Evolutionary conservation across 352 stramenopile genomes (phyloP).

Genomic region (Hyaloperonospora brassicae): DNA sequence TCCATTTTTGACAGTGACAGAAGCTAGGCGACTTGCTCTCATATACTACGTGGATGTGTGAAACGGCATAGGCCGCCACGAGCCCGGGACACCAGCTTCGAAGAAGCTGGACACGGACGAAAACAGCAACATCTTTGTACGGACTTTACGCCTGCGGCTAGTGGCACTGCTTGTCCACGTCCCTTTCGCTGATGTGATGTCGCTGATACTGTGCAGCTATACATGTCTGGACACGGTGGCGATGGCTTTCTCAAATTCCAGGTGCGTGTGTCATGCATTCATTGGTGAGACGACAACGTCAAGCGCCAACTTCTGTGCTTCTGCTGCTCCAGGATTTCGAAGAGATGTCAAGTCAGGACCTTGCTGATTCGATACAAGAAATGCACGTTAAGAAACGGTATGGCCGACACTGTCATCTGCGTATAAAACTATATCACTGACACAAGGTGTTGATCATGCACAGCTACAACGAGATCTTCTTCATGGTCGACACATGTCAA

Average conservation of each 20-base stretch:
- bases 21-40: not conserved
- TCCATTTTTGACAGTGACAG: not conserved
- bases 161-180: slow-evolving; percentile 32
- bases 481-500: slow-evolving; percentile 97
- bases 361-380: slow-evolving; percentile 88
- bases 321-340: slow-evolving; percentile 79
- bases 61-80: slow-evolving; percentile 57
- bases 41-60: not conserved
- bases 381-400: slow-evolving; percentile 90
- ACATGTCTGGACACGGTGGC: slow-evolving; percentile 93
- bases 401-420: slow-evolving; percentile 1
- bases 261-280: slow-evolving; percentile 22
- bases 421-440: not conserved
- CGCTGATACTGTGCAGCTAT: slow-evolving; percentile 42
- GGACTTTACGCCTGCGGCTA: not conserved
- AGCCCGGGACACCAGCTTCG: slow-evolving; percentile 80
- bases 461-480: slow-evolving; percentile 93
- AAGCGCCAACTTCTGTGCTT: slow-evolving; percentile 3
- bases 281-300: slow-evolving; percentile 5
- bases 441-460: not conserved
- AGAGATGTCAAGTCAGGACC: slow-evolving; percentile 93
- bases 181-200: slow-evolving; percentile 12
- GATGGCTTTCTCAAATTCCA: slow-evolving; percentile 98
- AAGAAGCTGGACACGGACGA: slow-evolving; percentile 86
- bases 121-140: slow-evolving; percentile 86